Evolutionary conservation across 352 stramenopile genomes (phyloP).

Genomic region (Pythium pyrilobum): DNA sequence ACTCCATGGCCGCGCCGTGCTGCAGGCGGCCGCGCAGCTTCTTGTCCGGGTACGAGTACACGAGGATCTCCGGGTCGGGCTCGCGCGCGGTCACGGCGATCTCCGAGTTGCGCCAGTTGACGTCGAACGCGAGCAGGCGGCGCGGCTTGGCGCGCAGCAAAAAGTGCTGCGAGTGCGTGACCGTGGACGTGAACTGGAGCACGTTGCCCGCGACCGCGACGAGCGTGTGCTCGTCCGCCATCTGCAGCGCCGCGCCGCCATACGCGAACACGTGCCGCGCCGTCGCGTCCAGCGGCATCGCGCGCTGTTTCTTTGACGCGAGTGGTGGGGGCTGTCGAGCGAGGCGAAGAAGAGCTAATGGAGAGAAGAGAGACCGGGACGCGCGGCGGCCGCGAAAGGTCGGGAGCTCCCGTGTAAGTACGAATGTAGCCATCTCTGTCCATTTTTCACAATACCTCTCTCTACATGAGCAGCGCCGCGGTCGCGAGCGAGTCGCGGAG

Average conservation of each 20-base stretch:
- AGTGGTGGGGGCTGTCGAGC: background rate
- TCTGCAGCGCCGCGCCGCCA: constrained; percentile 39
- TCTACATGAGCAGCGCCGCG: constrained; percentile 7
- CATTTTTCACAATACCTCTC: background rate
- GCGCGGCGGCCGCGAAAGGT: background rate
- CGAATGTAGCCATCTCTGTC: constrained; percentile 1
- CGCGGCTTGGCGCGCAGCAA: constrained; percentile 44
- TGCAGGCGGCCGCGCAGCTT: constrained; percentile 55
- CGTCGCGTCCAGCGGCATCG: constrained; percentile 52
- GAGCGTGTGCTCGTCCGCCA: constrained; percentile 68
- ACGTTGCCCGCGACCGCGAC: constrained; percentile 54
- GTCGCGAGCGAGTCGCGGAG: constrained; percentile 3
- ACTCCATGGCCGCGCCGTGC: constrained; percentile 41
- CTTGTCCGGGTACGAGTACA: constrained; percentile 78
- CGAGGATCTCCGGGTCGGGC: constrained; percentile 41
- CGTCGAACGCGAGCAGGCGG: constrained; percentile 58
- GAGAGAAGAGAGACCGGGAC: background rate
- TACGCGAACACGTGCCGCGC: constrained; percentile 67
- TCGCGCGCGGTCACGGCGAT: constrained; percentile 54
- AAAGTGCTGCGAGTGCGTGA: constrained; percentile 59
- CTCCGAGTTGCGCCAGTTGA: constrained; percentile 48
- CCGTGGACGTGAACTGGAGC: constrained; percentile 65
- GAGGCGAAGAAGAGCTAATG: background rate
- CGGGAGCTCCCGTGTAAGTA: background rate
- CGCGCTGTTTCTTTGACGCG: no score